Evolutionary conservation across 495 filamentous ascomycete species (phyloP), one percentile per base, ranked within the genome.

Genomic region (Neurospora cerealis): DNA sequence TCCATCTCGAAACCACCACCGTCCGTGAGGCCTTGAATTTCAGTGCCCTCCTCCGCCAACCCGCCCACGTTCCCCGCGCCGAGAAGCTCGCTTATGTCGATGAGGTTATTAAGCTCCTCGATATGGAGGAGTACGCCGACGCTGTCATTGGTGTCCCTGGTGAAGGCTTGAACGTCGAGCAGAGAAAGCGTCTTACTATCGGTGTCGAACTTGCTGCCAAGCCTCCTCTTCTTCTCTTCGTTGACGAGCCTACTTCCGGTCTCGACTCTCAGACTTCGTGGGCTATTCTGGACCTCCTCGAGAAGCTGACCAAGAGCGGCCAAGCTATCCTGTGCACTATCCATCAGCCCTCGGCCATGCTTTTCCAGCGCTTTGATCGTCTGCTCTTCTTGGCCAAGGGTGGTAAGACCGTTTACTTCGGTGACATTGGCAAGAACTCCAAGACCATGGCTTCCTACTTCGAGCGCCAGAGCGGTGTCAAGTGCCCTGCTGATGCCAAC

Each of bases 291-390:
- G 87, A 88, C 66, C 86, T 97, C 28, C 87, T 97, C 60, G 88
- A 92, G 74, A 95, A 95, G 79, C 85, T 97, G 39, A 91, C 93
- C 69, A 90, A 93, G 80, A 90, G 88, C 76, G 94, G 94, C 11
- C 93, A 96, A 80, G 93, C 94, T 39, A 91, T 97, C 80, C 87
- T 97, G 17, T 95, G 93, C 80, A 97, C 94, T 8, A 97, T 98
- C 74, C 95, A 98, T 81, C 95, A 98, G 77, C 94, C 94, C 3
- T 94, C 92, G 0, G 93, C 93, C 46, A 92, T 95, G 83, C 86
- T 98, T 54, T 96, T 98, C 85, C 90, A 96, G 79, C 89, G 92
- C 72, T 98, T 98, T 77, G 95, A 98, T 78, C 88, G 92, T 13
- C 85, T 98, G 6, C 84, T 96, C n/a, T 93, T 97, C 81, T 83